Percentiles rank a stretch among this genome's conserved stretches.
Conservation (phyloP, 129 eudicot genomes). For the Solidago caesia region DNA sequence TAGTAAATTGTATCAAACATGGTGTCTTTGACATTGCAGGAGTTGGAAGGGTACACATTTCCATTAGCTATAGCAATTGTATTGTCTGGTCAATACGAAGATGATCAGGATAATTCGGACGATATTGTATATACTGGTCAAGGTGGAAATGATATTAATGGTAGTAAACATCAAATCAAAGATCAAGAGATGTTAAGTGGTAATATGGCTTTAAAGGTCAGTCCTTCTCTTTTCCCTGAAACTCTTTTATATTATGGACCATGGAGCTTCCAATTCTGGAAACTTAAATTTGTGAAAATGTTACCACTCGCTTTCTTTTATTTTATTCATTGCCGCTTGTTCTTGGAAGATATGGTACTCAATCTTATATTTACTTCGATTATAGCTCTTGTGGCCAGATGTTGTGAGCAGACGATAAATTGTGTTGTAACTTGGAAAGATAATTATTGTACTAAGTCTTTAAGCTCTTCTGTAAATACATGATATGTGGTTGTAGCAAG, state of each 20-base stretch:
- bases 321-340: slow-evolving; percentile 5
- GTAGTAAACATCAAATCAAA: slow-evolving; percentile 23
- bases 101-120: slow-evolving; percentile 44
- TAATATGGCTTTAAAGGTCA: slow-evolving; percentile 49
- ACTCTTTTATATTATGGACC: not conserved
- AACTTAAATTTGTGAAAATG: not conserved
- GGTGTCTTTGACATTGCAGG: slow-evolving; percentile 32
- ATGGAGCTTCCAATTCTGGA: no score
- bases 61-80: slow-evolving; percentile 55
- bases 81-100: slow-evolving; percentile 45
- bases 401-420: not conserved
- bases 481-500: no score
- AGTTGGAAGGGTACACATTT: slow-evolving; percentile 30
- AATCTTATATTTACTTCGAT: slow-evolving; percentile 3
- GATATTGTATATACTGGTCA: slow-evolving; percentile 42
- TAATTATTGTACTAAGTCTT: no score
- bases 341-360: not conserved
- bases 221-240: not conserved
- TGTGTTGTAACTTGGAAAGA: no score
- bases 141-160: slow-evolving; percentile 43
- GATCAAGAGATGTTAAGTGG: slow-evolving; percentile 30
- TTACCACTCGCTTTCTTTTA: not conserved
- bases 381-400: not conserved
- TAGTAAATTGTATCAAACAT: slow-evolving; percentile 5
- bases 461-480: no score